Evolutionary conservation across 768 basidiomycete species (phyloP).

Genomic region (Kwoniella shandongensis): DNA sequence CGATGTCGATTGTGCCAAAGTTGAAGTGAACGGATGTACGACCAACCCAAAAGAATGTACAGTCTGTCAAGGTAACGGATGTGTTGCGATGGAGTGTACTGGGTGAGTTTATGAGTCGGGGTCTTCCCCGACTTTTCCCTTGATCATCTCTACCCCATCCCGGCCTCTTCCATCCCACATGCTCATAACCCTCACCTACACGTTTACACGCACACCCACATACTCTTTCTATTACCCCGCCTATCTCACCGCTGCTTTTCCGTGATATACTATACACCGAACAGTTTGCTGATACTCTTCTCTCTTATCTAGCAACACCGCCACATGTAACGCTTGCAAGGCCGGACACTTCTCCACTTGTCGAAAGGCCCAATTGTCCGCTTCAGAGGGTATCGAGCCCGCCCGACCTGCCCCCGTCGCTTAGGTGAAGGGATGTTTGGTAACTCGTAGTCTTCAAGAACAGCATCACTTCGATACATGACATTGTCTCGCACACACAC

Average conservation of each 20-base stretch:
- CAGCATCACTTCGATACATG: background rate
- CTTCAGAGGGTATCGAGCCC: constrained; percentile 42
- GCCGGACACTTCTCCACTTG: constrained; percentile 37
- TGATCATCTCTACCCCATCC: background rate
- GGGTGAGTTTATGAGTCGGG: constrained; percentile 34
- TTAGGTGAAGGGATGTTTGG: constrained; percentile 7
- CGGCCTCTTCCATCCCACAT: background rate
- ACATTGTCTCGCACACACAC: background rate
- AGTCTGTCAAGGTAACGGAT: constrained; percentile 42
- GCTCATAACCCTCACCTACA: background rate
- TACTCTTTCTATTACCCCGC: no score
- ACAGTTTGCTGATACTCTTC: background rate
- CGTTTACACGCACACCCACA: no score
- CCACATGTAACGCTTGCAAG: constrained; percentile 39
- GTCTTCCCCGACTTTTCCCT: background rate
- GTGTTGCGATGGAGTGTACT: constrained; percentile 42
- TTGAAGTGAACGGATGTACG: constrained; percentile 39
- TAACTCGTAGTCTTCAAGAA: no score
- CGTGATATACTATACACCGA: background rate
- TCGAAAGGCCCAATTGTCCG: constrained; percentile 39
- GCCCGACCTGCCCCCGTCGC: constrained; percentile 28
- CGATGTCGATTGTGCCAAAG: constrained; percentile 35
- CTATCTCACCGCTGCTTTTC: no score
- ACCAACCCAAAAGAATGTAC: constrained; percentile 38
- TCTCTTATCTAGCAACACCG: constrained; percentile 31